Evolutionary conservation across 2,329 filamentous ascomycete species (phyloP), one percentile per base, ranked within the genome.

Genomic region (Pestalotiopsis sp.): DNA sequence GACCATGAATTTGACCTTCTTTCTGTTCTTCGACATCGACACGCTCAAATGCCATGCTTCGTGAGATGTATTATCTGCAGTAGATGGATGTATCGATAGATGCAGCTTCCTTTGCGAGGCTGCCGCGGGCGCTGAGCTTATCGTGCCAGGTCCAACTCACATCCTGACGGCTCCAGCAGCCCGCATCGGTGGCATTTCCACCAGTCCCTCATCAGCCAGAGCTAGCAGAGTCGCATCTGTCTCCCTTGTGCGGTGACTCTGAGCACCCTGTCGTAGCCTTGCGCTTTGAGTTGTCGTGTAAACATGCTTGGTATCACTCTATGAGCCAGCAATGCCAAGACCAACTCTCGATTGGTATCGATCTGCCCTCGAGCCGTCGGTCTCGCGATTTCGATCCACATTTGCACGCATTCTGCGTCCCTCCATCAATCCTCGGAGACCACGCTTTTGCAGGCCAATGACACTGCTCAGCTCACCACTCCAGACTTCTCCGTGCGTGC

Each of bases 371-470:
- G 65, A 55, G 17, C 73, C 71, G 20, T 75, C 73, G 27, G 75
- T 74, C 66, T 80, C 72, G 7, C 76, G 75, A 63, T 75, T 77
- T 14, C 75, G 75, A 59, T 77, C 77, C 31, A 77, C 74, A n/a
- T 76, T 79, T 3, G 76, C 78, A 61, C 77, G 75, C 84, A 98
- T 90, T 69, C 95, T 87, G 59, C 95, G 85, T 3, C 95, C 95
- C 80, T 98, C 96, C 96, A 99, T 98, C 73, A 99, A 80, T 0
- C 96, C 96, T 69, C 95, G 87, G 45, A 99, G 80, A 0, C 96
- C 96, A 66, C 96, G 87, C 84, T 99, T 99, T 84, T 99, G 96
- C 72, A 99, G 79, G 0, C 96, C 96, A 73, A 99, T 97, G 2
- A 98, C 95, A 63, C 93, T 93, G 82, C 93, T 95, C 41, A 95